phyloP scores from a whole-genome alignment of 345 rosid genomes.

The Eucalyptus albens region DNA sequence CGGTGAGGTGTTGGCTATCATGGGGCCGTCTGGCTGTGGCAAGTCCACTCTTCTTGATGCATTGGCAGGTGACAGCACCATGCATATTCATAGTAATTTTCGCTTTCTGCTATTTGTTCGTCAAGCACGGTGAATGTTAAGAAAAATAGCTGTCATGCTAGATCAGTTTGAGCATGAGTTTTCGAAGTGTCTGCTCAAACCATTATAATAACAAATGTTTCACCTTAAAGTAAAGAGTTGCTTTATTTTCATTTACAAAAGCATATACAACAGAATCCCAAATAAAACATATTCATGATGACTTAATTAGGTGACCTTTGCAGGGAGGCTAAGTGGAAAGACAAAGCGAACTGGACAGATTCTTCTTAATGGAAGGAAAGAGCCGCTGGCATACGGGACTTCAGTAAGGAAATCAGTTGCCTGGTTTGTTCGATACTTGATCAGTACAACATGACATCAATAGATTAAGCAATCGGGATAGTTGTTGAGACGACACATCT shows the following conservation, averaged over 20 bases:
- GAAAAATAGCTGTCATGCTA: not conserved
- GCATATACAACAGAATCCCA: not conserved
- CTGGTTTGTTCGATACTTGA: not conserved
- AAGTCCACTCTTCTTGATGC: conserved; percentile 92
- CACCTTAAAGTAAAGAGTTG: not conserved
- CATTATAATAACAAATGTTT: not conserved
- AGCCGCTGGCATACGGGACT: not conserved
- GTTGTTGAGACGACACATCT: not conserved
- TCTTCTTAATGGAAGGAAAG: conserved; percentile 1
- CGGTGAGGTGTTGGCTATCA: conserved; percentile 72
- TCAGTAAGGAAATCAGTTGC: not conserved
- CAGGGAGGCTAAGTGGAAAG: not conserved
- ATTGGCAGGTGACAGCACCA: conserved; percentile 36
- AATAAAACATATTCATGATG: not conserved
- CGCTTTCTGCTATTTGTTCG: not conserved
- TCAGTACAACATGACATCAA: not conserved
- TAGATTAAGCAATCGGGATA: not conserved
- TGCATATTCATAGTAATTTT: not conserved
- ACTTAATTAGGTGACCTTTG: not conserved
- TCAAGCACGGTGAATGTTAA: not conserved
- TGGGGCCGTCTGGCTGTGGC: conserved; percentile 96
- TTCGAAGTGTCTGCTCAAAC: not conserved
- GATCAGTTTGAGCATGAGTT: not conserved
- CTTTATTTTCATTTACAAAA: not conserved
- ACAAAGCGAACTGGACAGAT: not conserved